Conservation (phyloP, 768 basidiomycete genomes). For the Leccinum variicolor region DNA sequence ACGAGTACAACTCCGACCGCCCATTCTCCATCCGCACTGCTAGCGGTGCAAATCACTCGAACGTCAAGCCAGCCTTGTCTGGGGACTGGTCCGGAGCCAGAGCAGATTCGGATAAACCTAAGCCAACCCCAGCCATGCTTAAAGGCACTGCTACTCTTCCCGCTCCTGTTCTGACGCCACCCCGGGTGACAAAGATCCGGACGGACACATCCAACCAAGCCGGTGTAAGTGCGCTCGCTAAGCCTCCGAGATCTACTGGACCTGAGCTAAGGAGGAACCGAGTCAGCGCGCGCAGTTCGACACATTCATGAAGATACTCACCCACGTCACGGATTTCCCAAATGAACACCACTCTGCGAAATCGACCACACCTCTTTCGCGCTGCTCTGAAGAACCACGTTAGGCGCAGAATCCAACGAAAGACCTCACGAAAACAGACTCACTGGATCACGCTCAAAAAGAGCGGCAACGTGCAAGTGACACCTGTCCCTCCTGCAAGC, state of each 20-base stretch:
- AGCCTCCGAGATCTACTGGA: conserved; percentile 45
- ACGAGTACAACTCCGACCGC: conserved; percentile 35
- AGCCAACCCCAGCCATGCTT: not conserved
- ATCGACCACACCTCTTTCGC: conserved; percentile 14
- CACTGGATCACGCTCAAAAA: conserved; percentile 44
- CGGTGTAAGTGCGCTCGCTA: conserved; percentile 29
- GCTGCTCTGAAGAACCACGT: conserved; percentile 14
- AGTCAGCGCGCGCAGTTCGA: not conserved
- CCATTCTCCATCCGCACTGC: conserved; percentile 33
- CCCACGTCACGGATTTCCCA: conserved; percentile 50
- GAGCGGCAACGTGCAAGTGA: conserved; percentile 45
- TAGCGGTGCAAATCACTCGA: conserved; percentile 8
- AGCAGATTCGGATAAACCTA: not conserved
- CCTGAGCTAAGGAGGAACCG: not conserved
- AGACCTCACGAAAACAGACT: conserved; percentile 6
- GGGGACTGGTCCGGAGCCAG: conserved; percentile 19
- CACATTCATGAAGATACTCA: conserved; percentile 18
- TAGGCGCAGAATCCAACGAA: not conserved
- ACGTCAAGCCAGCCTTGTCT: conserved; percentile 5
- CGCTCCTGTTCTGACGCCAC: conserved; percentile 5
- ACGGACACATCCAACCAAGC: conserved; percentile 34
- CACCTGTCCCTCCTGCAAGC: conserved; percentile 44
- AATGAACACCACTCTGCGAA: conserved; percentile 45
- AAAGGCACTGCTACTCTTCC: not conserved
- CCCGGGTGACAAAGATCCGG: conserved; percentile 39